phyloP scores from a whole-genome alignment of 768 basidiomycete species.

The Panus rudis region DNA sequence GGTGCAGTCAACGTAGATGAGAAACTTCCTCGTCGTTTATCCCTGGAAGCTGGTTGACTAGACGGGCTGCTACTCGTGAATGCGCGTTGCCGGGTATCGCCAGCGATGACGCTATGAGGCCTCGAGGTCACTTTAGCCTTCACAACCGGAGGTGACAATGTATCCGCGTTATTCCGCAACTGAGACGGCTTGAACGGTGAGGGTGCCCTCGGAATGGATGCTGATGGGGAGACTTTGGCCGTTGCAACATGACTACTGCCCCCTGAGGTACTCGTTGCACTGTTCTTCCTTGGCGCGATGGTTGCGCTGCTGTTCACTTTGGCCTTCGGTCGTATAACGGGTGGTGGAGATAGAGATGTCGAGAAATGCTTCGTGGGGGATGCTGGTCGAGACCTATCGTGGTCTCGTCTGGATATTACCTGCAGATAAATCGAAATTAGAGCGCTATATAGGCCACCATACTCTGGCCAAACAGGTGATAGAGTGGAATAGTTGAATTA shows the following conservation, averaged over 20 bases:
- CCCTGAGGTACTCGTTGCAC: slow-evolving; percentile 2
- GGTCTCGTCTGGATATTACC: slow-evolving; percentile 49
- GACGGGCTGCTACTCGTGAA: slow-evolving; percentile 18
- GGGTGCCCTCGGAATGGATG: slow-evolving; percentile 30
- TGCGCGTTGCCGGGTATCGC: slow-evolving; percentile 20
- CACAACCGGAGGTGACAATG: slow-evolving; percentile 27
- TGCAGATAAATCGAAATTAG: slow-evolving; percentile 22
- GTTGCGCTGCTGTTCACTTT: slow-evolving; percentile 53
- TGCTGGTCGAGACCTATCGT: slow-evolving; percentile 36
- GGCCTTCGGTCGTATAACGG: slow-evolving; percentile 42
- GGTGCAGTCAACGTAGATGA: slow-evolving; percentile 16
- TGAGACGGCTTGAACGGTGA: slow-evolving; percentile 33
- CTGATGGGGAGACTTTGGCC: slow-evolving; percentile 9
- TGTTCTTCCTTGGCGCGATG: slow-evolving; percentile 17
- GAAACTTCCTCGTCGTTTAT: slow-evolving; percentile 18
- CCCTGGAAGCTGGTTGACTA: slow-evolving; percentile 4
- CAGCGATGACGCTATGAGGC: slow-evolving; percentile 11
- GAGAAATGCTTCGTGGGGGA: slow-evolving; percentile 39
- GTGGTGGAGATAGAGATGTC: slow-evolving; percentile 21
- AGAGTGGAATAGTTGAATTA: slow-evolving; percentile 13
- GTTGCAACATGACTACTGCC: background rate
- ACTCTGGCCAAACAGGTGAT: too few species aligned
- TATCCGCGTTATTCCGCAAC: background rate
- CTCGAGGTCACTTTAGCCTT: slow-evolving; percentile 16
- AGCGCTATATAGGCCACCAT: slow-evolving; percentile 3